A percentile compares a stretch with the other conserved stretches of the same genome.
phyloP scores from a whole-genome alignment of 177 flowering plant genomes.

The Vitis hybrid region DNA sequence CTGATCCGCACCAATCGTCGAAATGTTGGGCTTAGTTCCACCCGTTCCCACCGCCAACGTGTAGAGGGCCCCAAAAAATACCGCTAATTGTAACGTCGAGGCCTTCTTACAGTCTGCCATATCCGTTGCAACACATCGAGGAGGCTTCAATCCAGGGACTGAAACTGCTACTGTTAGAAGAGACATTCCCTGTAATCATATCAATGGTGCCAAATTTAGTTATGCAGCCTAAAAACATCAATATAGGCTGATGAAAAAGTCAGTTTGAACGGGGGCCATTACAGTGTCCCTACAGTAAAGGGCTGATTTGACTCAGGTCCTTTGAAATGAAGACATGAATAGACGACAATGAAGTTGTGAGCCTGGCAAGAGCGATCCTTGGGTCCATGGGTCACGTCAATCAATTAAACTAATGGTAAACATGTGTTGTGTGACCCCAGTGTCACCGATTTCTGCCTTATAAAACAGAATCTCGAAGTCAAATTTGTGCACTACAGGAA shows the following conservation, averaged over 20 bases:
- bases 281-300: no score
- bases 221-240: no score
- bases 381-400: no score
- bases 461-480: no score
- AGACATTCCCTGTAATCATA: conserved; percentile 52
- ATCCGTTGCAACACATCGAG: conserved; percentile 29
- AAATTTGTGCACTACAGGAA: no score
- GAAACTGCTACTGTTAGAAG: conserved; percentile 65
- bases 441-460: no score
- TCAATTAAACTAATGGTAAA: no score
- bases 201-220: no score
- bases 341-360: neutral
- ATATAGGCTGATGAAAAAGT: no score
- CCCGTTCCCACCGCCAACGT: conserved; percentile 75
- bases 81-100: conserved; percentile 45
- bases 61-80: conserved; percentile 63
- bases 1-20: conserved; percentile 88
- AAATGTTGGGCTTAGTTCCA: conserved; percentile 88
- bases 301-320: no score
- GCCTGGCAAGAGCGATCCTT: neutral
- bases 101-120: conserved; percentile 43
- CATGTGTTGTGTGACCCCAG: no score
- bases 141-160: conserved; percentile 47
- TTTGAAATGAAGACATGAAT: neutral
- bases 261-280: no score